phyloP scores from a whole-genome alignment of 805 yeast species.

The Nakazawaea holstii region DNA sequence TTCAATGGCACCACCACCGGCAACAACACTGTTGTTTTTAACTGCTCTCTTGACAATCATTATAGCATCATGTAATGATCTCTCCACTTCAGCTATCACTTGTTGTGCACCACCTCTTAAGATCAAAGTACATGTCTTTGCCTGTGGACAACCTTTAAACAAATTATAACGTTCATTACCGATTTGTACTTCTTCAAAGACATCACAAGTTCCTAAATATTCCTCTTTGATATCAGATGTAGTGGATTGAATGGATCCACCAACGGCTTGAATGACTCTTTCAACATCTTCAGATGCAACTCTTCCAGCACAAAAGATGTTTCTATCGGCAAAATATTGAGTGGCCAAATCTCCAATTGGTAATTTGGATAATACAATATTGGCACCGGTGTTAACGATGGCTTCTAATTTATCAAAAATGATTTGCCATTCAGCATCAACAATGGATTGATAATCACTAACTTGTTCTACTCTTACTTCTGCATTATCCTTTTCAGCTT shows the following conservation, averaged over 20 bases:
- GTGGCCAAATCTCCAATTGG: constrained; percentile 99
- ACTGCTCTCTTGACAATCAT: constrained; percentile 97
- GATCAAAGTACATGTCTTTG: constrained; percentile 89
- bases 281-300: constrained; percentile 86
- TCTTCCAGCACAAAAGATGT: constrained; percentile 96
- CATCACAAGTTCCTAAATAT: constrained; percentile 79
- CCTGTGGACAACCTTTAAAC: constrained; percentile 87
- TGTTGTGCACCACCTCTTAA: constrained; percentile 98
- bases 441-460: constrained; percentile 89
- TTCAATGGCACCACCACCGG: constrained; percentile 99
- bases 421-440: constrained; percentile 98
- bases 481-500: constrained; percentile 98
- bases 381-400: constrained; percentile 80
- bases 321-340: constrained; percentile 94
- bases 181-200: constrained; percentile 89
- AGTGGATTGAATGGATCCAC: constrained; percentile 82
- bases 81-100: constrained; percentile 96
- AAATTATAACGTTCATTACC: constrained; percentile 94
- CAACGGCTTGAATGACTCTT: constrained; percentile 89
- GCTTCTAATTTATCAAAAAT: constrained; percentile 82
- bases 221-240: constrained; percentile 61
- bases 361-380: constrained; percentile 85
- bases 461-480: constrained; percentile 96
- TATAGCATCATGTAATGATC: constrained; percentile 96
- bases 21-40: constrained; percentile 81